Evolutionary conservation across 768 basidiomycete species (phyloP), one percentile per base, ranked within the genome.

Genomic region (Cytidiella melzeri): DNA sequence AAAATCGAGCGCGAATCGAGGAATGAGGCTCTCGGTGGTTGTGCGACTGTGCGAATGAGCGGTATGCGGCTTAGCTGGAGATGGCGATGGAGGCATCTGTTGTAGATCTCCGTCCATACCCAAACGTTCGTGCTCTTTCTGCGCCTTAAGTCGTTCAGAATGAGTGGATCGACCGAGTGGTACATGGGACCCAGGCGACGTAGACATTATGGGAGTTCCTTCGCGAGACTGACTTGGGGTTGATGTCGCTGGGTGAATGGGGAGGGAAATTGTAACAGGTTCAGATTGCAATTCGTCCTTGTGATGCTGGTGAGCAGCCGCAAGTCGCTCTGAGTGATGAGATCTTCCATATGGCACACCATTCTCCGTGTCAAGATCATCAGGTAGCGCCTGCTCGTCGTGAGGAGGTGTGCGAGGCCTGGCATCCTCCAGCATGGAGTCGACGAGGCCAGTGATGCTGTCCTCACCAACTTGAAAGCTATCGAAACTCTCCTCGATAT

Each of bases 401-500:
- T 41, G 57, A 9, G 65, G 42, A 25, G 64, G 70, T 3, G 81
- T 76, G 30, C 77, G 74, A 13, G 78, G 57, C 59, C 69, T 41
- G 68, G 67, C 52, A 36, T 67, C 68, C 45, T 76, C 73, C 50
- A 87, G 72, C 72, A 87, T 81, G 47, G 84, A 76, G 40, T 87
- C 79, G 18, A 87, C 84, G 24, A 84, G 72, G n/a, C 83, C 80
- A 9, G 79, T 80, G 55, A 87, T 80, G 60, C 81, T 84, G 48
- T 76, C 68, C 52, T 81, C 79, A 23, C 70, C 69, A 56, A 76
- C 72, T 38, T 73, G 57, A 38, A 73, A 61, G 15, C 50, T 52
- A 25, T 57, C 61, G 43, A 50, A 47, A 45, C 53, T 51, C 65
- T 64, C 49, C 65, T 65, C 50, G 57, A 43, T 47, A 56, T 73